phyloP scores from a whole-genome alignment of 108 stramenopile species.

The Fragilariopsis cylindrus region DNA sequence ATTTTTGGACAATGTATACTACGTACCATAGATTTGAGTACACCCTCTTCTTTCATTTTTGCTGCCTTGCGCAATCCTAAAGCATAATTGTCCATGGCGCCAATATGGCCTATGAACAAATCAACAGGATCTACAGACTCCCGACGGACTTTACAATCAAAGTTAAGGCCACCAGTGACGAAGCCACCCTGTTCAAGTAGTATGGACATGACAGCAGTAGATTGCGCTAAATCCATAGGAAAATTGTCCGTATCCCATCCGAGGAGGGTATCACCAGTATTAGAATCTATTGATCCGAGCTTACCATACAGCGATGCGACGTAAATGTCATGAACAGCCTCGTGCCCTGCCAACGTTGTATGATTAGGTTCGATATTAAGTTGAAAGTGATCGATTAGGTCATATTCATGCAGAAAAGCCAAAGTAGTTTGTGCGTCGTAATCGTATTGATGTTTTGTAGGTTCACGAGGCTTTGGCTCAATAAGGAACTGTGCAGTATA shows the following conservation, averaged over 20 bases:
- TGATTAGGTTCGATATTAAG: conserved; percentile 78
- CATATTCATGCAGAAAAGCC: conserved; percentile 59
- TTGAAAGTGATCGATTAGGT: conserved; percentile 56
- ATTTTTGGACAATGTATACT: too few relatives aligned
- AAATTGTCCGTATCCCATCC: conserved; percentile 78
- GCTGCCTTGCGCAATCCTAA: conserved; percentile 63
- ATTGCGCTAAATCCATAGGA: conserved; percentile 51
- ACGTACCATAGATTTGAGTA: conserved; percentile 30
- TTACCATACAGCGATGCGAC: conserved; percentile 52
- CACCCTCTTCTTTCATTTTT: conserved; percentile 48
- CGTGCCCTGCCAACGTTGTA: conserved; percentile 67
- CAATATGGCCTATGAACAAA: conserved; percentile 66
- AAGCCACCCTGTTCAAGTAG: conserved; percentile 62
- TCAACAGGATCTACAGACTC: conserved; percentile 64
- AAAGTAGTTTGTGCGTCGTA: conserved; percentile 73
- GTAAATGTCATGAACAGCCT: conserved; percentile 61
- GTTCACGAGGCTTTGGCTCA: conserved; percentile 74
- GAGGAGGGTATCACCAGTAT: conserved; percentile 61
- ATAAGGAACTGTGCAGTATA: conserved; percentile 55
- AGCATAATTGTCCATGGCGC: conserved; percentile 69
- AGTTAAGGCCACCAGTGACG: conserved; percentile 61
- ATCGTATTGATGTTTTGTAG: conserved; percentile 76
- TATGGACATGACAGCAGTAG: conserved; percentile 53
- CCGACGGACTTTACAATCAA: conserved; percentile 72
- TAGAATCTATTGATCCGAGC: conserved; percentile 69